Conservation (phyloP, 345 rosid genomes). For the Turnera subulata region DNA sequence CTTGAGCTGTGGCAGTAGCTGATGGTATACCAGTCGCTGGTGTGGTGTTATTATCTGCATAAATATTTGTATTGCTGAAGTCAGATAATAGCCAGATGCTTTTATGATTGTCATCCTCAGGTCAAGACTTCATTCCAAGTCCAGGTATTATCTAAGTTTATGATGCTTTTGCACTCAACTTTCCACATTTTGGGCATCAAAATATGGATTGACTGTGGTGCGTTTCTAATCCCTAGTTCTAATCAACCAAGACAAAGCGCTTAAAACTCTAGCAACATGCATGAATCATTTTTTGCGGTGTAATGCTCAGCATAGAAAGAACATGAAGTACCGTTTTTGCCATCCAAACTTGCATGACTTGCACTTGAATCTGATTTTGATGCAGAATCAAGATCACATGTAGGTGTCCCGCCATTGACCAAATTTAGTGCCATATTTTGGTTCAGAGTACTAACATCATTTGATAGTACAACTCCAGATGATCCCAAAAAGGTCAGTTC, state of each 20-base stretch:
- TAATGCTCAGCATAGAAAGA: neutral
- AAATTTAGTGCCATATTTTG: slow-evolving; percentile 23
- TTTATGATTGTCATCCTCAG: neutral
- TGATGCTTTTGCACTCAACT: neutral
- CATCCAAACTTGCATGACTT: slow-evolving; percentile 35
- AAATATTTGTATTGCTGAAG: slow-evolving; percentile 2
- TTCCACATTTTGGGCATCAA: neutral
- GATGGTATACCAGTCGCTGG: slow-evolving; percentile 30
- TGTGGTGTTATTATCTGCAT: slow-evolving; percentile 45
- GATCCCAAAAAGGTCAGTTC: slow-evolving; percentile 51
- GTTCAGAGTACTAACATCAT: slow-evolving; percentile 38
- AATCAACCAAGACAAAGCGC: no score
- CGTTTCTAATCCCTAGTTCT: no score
- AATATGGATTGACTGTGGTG: neutral
- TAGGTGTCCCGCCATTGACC: slow-evolving; percentile 4
- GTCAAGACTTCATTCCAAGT: no score
- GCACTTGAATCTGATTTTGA: slow-evolving; percentile 37
- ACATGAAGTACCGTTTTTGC: slow-evolving; percentile 39
- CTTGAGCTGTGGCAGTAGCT: slow-evolving; percentile 37
- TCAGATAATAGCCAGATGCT: slow-evolving; percentile 9
- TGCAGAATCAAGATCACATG: slow-evolving; percentile 16
- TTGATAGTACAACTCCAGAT: slow-evolving; percentile 60
- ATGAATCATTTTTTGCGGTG: neutral
- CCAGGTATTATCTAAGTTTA: no score
- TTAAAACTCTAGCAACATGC: no score